Conservation (phyloP, 2,329 filamentous ascomycete genomes). For the Pseudopithomyces maydicus region DNA sequence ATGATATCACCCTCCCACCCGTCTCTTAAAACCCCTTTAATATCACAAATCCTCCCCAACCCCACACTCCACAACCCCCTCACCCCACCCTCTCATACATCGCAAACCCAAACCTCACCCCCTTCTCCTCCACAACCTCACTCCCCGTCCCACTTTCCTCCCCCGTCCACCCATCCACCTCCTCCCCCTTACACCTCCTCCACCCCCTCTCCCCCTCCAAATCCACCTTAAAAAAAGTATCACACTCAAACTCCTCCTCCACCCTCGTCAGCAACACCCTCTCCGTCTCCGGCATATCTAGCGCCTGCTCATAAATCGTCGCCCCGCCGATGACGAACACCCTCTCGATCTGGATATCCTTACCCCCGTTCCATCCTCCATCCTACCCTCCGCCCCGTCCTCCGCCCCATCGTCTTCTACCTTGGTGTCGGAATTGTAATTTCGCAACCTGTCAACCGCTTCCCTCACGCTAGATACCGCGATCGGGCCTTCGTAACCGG, state of each 20-base stretch:
- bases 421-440: not conserved
- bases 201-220: conserved; percentile 59
- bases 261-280: conserved; percentile 74
- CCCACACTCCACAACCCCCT: no score
- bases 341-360: conserved; percentile 1
- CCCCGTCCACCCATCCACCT: conserved; percentile 68
- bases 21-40: no score
- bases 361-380: no score
- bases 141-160: conserved; percentile 70
- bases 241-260: conserved; percentile 72
- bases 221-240: conserved; percentile 72
- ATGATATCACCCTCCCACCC: no score
- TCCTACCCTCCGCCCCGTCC: no score
- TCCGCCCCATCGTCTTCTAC: not conserved
- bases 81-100: conserved; percentile 61
- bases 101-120: conserved; percentile 71
- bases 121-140: conserved; percentile 64
- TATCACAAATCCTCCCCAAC: no score
- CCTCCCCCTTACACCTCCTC: conserved; percentile 57
- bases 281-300: conserved; percentile 63
- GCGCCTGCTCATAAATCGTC: conserved; percentile 77
- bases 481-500: conserved; percentile 49
- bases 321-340: conserved; percentile 90
- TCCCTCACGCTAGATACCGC: conserved; percentile 61
- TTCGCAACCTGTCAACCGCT: conserved; percentile 15